A percentile compares a stretch with the other conserved stretches of the same genome.
These are phyloP conservation scores for Primulina eburnea DNA, from an alignment of 257 asterid species.

Conservation along the genomic window DNA sequence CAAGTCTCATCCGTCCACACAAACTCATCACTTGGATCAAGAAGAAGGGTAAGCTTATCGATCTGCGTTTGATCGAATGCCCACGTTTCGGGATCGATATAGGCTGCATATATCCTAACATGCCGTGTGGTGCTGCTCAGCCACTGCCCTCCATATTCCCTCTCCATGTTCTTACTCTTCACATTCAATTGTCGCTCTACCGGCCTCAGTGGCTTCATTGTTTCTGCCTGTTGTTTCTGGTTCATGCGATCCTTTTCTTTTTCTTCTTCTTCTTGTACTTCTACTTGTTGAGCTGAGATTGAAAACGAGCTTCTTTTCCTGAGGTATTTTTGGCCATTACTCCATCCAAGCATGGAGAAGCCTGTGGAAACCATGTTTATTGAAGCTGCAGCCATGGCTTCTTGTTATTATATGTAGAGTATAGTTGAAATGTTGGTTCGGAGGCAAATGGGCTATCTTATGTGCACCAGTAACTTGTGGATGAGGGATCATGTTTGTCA, in stretches of 20 bases:
- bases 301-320: conserved; percentile 32
- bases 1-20: conserved; percentile 77
- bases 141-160: conserved; percentile 86
- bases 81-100: conserved; percentile 75
- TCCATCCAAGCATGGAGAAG: conserved; percentile 54
- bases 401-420: neutral
- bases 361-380: conserved; percentile 49
- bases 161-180: conserved; percentile 64
- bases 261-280: conserved; percentile 32
- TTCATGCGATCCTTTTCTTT: conserved; percentile 22
- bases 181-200: conserved; percentile 60
- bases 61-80: conserved; percentile 78
- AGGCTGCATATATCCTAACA: conserved; percentile 78
- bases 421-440: too few species aligned
- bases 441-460: neutral
- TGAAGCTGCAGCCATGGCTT: conserved; percentile 66
- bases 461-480: neutral
- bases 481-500: neutral
- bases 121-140: conserved; percentile 80
- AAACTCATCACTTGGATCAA: conserved; percentile 85
- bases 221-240: conserved; percentile 18
- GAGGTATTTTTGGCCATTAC: conserved; percentile 28
- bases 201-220: conserved; percentile 49
- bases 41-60: conserved; percentile 83
- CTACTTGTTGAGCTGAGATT: conserved; percentile 51